Evolutionary conservation across 179 eudicot genomes (phyloP).

Genomic region (Carnegiea gigantea): DNA sequence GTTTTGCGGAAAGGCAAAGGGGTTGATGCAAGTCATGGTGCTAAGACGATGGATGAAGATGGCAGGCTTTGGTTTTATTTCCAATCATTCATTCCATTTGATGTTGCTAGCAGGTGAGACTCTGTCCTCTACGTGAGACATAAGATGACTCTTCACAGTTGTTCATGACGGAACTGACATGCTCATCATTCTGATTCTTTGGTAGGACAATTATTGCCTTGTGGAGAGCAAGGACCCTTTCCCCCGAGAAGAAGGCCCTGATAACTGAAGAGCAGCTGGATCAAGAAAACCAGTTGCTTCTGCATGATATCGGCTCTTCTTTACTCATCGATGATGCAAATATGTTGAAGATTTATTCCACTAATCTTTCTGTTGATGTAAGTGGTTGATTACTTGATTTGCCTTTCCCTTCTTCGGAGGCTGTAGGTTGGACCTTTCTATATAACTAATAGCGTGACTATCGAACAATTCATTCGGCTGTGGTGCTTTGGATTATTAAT

Average conservation of each 20-base stretch:
- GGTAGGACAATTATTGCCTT: constrained; percentile 70
- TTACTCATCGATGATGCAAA: constrained; percentile 49
- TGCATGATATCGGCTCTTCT: constrained; percentile 32
- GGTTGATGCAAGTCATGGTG: constrained; percentile 74
- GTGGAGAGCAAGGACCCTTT: constrained; percentile 64
- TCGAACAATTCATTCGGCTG: too few relatives aligned
- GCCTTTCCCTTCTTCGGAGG: not conserved
- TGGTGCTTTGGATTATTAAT: too few relatives aligned
- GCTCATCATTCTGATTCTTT: not conserved
- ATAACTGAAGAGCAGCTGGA: constrained; percentile 50
- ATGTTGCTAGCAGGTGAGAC: constrained; percentile 60
- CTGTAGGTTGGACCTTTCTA: too few relatives aligned
- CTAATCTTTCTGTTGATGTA: constrained; percentile 56
- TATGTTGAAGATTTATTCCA: constrained; percentile 48
- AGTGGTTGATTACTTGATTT: constrained; percentile 33
- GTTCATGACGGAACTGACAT: not conserved
- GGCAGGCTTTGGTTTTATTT: constrained; percentile 83
- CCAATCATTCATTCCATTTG: constrained; percentile 74
- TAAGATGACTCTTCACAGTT: not conserved
- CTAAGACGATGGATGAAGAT: constrained; percentile 72
- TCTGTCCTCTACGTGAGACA: not conserved
- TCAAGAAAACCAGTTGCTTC: constrained; percentile 43
- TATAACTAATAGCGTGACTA: too few relatives aligned
- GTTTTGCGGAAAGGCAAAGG: constrained; percentile 75
- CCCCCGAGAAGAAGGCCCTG: constrained; percentile 55